Evolutionary conservation across 176 grass and related monocot species (phyloP).

Genomic region (Triticum aestivum): IWGSC_CS_RefSeq_v2.1 NC_057811.1:308734379-308734878

Average conservation of each 20-base stretch:
- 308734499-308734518: not conserved
- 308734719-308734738: not conserved
- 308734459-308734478: not conserved
- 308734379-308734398: not conserved
- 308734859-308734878: not conserved
- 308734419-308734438: not conserved
- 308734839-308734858: no score
- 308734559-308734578: slow-evolving; percentile 1
- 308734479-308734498: not conserved
- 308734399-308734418: not conserved
- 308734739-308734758: not conserved
- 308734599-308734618: not conserved
- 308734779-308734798: not conserved
- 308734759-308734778: not conserved
- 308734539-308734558: not conserved
- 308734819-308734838: no score
- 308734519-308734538: not conserved
- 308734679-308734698: slow-evolving; percentile 7
- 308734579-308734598: not conserved
- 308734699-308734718: not conserved
- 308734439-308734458: not conserved
- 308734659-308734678: not conserved
- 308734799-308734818: not conserved
- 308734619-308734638: not conserved
- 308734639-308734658: not conserved